Evolutionary conservation across 257 asterid genomes (phyloP).

Genomic region (Capsicum rhomboideum): DNA sequence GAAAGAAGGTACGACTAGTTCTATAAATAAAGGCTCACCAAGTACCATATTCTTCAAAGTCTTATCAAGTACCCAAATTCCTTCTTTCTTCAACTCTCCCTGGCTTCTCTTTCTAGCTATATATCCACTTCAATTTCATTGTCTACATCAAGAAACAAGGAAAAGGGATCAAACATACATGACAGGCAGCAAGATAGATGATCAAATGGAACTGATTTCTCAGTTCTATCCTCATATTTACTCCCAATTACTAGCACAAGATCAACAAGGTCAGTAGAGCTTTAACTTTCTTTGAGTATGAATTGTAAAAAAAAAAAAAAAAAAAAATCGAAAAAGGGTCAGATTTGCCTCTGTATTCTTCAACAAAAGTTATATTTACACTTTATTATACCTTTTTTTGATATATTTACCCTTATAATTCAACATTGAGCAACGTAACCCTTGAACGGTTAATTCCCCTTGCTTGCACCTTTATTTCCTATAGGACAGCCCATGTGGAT

Average conservation of each 20-base stretch:
- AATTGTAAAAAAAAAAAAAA: no score
- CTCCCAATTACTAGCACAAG: slow-evolving; percentile 20
- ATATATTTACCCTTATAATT: background rate
- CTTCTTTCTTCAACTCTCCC: background rate
- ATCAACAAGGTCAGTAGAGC: slow-evolving; percentile 20
- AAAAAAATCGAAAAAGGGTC: background rate
- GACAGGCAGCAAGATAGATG: slow-evolving; percentile 20
- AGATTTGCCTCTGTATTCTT: background rate
- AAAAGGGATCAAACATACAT: background rate
- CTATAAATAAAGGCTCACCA: background rate
- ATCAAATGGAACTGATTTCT: slow-evolving; percentile 44
- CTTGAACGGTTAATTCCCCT: no score
- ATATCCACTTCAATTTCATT: background rate
- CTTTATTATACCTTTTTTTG: background rate
- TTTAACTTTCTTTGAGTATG: background rate
- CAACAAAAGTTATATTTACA: background rate
- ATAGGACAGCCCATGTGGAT: no score
- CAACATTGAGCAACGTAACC: background rate
- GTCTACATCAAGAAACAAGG: background rate
- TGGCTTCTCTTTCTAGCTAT: background rate
- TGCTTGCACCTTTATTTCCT: no score
- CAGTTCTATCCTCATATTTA: slow-evolving; percentile 35
- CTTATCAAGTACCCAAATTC: no score
- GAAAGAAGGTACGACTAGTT: background rate
- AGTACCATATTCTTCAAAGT: background rate